Evolutionary conservation across 1,284 basidiomycete genomes (phyloP).

Genomic region (Rhodotorula sp.): DNA sequence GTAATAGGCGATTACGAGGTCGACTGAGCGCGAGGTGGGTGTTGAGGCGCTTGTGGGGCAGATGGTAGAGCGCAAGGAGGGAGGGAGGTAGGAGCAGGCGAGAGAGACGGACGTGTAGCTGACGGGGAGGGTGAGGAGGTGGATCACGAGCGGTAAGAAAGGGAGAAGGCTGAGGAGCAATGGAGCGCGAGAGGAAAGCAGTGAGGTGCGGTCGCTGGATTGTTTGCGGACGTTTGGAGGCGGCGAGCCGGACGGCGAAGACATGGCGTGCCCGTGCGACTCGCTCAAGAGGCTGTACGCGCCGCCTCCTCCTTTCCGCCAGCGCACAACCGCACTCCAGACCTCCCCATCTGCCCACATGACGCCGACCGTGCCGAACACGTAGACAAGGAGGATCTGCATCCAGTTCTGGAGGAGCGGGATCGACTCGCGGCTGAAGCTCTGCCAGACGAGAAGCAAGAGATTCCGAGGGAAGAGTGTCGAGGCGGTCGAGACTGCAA

Average conservation of each 20-base stretch:
- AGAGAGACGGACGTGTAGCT: conserved; percentile 10
- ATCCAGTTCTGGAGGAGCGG: conserved; percentile 23
- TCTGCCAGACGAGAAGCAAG: conserved; percentile 9
- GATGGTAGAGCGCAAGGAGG: conserved; percentile 16
- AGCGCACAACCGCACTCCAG: neutral
- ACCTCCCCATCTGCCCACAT: conserved; percentile 12
- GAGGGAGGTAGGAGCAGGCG: conserved; percentile 29
- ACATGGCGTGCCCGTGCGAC: neutral
- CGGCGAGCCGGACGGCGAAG: neutral
- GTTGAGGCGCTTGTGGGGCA: conserved; percentile 4
- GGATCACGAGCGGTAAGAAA: conserved; percentile 25
- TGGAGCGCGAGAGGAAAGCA: neutral
- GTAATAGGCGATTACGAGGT: conserved; percentile 38
- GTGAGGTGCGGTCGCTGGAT: neutral
- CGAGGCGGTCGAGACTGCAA: neutral
- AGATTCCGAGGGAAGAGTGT: conserved; percentile 25
- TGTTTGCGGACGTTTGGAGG: neutral
- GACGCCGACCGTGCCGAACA: neutral
- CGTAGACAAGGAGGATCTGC: conserved; percentile 21
- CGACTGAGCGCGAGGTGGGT: conserved; percentile 18
- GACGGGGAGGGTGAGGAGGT: conserved; percentile 16
- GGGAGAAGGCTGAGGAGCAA: conserved; percentile 20
- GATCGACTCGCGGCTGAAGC: neutral
- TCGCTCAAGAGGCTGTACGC: neutral
- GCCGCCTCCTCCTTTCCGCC: neutral